phyloP scores from a whole-genome alignment of 208 protist genomes.

The Spongospora subterranea region DNA sequence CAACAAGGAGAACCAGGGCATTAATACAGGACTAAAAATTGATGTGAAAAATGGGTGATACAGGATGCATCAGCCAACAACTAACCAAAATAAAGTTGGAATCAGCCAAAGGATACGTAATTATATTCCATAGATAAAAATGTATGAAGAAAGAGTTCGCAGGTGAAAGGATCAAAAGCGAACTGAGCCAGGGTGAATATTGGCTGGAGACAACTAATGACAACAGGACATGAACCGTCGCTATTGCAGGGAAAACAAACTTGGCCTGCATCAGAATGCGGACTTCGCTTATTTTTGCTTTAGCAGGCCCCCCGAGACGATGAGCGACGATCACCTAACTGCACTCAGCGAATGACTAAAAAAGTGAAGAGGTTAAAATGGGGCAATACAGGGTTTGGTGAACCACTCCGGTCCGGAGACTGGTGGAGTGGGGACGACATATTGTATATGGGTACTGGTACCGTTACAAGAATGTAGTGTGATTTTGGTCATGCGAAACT shows the following conservation, averaged over 20 bases:
- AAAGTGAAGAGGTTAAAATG: too few species aligned
- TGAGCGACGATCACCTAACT: too few species aligned
- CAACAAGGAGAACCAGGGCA: not conserved
- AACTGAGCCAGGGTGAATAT: not conserved
- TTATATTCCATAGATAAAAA: constrained; percentile 34
- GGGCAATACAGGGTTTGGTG: too few species aligned
- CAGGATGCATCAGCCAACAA: not conserved
- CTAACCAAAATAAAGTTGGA: not conserved
- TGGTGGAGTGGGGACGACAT: too few species aligned
- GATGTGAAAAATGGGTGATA: not conserved
- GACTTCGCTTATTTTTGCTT: too few species aligned
- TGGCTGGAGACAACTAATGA: not conserved
- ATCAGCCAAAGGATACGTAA: constrained; percentile 18
- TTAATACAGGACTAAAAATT: not conserved
- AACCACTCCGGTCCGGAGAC: too few species aligned
- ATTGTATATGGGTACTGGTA: too few species aligned
- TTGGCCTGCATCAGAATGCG: too few species aligned
- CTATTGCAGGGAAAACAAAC: not conserved
- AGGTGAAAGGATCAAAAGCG: not conserved
- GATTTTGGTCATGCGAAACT: too few species aligned
- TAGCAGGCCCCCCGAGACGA: too few species aligned
- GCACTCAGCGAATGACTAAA: too few species aligned
- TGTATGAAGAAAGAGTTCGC: constrained; percentile 46
- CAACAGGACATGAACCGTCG: not conserved
- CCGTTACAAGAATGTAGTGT: too few species aligned